These are phyloP conservation scores for Yamagishiella unicocca DNA, from an alignment of 139 green algal genomes.

Conservation along the genomic window DNA sequence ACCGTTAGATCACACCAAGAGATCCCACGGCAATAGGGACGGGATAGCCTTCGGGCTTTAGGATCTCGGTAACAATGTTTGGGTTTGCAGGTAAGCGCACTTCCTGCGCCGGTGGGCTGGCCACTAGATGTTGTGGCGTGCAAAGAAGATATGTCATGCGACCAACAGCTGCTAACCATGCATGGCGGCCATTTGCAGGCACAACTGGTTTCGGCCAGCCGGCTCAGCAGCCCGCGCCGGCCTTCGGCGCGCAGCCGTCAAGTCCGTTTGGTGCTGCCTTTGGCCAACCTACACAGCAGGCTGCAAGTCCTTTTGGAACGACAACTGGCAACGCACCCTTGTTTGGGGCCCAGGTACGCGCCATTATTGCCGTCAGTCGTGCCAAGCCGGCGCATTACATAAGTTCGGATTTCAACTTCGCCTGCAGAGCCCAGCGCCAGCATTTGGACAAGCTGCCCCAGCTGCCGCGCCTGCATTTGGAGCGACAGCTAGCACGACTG, in stretches of 20 bases:
- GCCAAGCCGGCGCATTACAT: too few relatives aligned
- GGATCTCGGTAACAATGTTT: conserved; percentile 24
- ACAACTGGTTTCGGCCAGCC: conserved; percentile 28
- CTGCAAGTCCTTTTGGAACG: conserved; percentile 21
- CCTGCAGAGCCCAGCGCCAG: conserved; percentile 8
- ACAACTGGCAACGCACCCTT: background rate
- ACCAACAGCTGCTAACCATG: background rate
- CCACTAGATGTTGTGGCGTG: background rate
- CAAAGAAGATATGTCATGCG: background rate
- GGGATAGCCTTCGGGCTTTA: background rate
- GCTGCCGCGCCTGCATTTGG: conserved; percentile 29
- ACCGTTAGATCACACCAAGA: too few relatives aligned
- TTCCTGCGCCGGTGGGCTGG: background rate
- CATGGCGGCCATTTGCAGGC: conserved; percentile 1
- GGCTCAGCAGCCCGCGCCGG: conserved; percentile 38
- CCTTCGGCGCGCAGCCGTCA: conserved; percentile 23
- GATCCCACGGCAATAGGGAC: too few relatives aligned
- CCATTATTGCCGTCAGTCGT: background rate
- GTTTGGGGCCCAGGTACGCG: conserved; percentile 47
- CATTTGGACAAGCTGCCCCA: conserved; percentile 25
- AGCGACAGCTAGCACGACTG: background rate
- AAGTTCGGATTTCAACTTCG: background rate
- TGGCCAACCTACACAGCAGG: conserved; percentile 38
- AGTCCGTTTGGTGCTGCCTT: conserved; percentile 31
- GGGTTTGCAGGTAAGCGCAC: background rate